Conservation (phyloP, 2,329 filamentous ascomycete species). For the Alternaria tenuissima region DNA sequence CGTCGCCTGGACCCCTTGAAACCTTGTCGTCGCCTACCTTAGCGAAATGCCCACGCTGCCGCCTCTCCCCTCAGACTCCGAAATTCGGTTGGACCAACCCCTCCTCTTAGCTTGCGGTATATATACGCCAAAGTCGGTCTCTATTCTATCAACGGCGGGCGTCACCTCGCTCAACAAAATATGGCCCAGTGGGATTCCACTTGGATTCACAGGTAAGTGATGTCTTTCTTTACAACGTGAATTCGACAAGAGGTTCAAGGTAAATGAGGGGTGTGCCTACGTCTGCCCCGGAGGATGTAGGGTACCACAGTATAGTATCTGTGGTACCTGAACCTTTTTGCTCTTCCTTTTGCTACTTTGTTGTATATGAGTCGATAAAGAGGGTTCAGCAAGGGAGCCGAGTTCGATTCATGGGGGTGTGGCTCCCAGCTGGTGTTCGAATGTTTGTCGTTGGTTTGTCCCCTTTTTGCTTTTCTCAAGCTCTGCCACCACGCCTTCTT, state of each 20-base stretch:
- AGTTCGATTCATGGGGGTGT: background rate
- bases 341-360: background rate
- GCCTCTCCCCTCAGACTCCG: background rate
- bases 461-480: background rate
- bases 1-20: background rate
- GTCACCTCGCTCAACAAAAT: background rate
- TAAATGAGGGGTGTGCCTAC: background rate
- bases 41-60: conserved; percentile 4
- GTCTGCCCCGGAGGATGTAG: background rate
- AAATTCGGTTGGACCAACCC: background rate
- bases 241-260: conserved; percentile 2
- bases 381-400: background rate
- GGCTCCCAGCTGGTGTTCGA: background rate
- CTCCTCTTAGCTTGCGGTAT: background rate
- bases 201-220: background rate
- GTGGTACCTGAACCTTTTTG: background rate
- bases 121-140: background rate
- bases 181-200: background rate
- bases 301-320: background rate
- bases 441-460: background rate
- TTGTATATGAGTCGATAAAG: background rate
- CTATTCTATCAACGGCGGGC: conserved; percentile 2
- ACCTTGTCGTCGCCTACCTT: background rate
- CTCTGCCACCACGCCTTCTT: background rate
- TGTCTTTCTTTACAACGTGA: background rate